Evolutionary conservation across 2,329 filamentous ascomycete genomes (phyloP).

Genomic region (Trichoderma atrobrunneum): DNA sequence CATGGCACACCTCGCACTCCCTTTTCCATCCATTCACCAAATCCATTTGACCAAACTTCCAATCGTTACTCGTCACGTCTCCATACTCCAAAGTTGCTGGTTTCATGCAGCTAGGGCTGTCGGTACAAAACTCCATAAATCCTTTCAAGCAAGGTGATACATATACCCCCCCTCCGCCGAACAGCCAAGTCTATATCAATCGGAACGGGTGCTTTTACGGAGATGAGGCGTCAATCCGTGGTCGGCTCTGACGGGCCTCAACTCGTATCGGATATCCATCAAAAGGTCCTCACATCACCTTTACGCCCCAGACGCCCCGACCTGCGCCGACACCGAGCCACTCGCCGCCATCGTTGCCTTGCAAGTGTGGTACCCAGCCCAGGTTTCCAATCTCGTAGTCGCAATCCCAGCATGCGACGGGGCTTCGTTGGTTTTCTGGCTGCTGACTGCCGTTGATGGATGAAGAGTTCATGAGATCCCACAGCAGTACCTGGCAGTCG

Average conservation of each 20-base stretch:
- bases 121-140: constrained; percentile 17
- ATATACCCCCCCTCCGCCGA: background rate
- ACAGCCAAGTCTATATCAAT: constrained; percentile 16
- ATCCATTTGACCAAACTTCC: constrained; percentile 15
- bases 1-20: background rate
- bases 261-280: background rate
- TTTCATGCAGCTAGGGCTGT: background rate
- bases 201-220: background rate
- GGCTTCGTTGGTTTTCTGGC: constrained; percentile 60
- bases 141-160: constrained; percentile 12
- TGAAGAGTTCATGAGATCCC: constrained; percentile 72
- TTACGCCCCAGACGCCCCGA: constrained; percentile 76
- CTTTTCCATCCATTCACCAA: constrained; percentile 15
- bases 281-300: constrained; percentile 31
- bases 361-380: constrained; percentile 74
- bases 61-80: constrained; percentile 17
- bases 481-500: constrained; percentile 86
- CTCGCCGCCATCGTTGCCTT: constrained; percentile 69
- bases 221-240: background rate
- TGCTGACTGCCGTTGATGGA: constrained; percentile 49
- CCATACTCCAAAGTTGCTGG: constrained; percentile 11
- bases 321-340: constrained; percentile 83
- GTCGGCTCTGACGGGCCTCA: background rate
- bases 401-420: constrained; percentile 76
- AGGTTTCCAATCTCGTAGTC: constrained; percentile 85